Conservation (phyloP, 2,329 filamentous ascomycete species). For the Didymella exigua region DNA sequence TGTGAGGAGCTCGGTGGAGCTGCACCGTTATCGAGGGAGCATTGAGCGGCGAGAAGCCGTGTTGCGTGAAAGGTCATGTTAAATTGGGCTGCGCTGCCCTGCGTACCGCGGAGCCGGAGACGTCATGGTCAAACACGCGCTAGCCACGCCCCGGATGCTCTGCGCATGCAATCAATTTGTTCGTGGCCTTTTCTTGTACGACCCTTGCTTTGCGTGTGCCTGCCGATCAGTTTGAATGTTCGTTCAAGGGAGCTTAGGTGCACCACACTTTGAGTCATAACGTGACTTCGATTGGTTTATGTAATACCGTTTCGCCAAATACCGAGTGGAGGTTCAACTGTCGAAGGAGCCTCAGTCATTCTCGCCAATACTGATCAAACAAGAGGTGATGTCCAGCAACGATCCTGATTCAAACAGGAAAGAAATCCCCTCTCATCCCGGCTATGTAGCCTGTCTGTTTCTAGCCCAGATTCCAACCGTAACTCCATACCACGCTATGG, state of each 20-base stretch:
- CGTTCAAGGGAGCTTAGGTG: background rate
- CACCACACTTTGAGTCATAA: background rate
- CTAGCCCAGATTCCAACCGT: background rate
- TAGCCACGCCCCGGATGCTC: conserved; percentile 13
- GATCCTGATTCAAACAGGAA: background rate
- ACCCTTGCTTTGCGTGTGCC: conserved; percentile 8
- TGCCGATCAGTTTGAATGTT: background rate
- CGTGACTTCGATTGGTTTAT: background rate
- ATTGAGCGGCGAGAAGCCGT: conserved; percentile 11
- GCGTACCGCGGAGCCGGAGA: conserved; percentile 1
- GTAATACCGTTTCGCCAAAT: background rate
- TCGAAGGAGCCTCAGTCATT: conserved; percentile 11
- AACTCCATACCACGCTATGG: conserved; percentile 8
- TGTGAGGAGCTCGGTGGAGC: conserved; percentile 31
- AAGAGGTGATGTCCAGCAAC: background rate
- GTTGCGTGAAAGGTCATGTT: conserved; percentile 4
- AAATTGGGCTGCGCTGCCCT: conserved; percentile 6
- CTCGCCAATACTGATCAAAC: conserved; percentile 3
- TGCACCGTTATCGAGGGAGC: conserved; percentile 14
- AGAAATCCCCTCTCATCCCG: background rate
- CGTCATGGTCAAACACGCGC: conserved; percentile 16
- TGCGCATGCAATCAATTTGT: conserved; percentile 4
- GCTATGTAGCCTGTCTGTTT: background rate
- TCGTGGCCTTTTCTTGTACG: background rate
- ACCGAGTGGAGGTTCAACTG: conserved; percentile 4